These are phyloP conservation scores for Rossbeevera mucosa DNA, from an alignment of 768 basidiomycete species.

Conservation along the genomic window DNA sequence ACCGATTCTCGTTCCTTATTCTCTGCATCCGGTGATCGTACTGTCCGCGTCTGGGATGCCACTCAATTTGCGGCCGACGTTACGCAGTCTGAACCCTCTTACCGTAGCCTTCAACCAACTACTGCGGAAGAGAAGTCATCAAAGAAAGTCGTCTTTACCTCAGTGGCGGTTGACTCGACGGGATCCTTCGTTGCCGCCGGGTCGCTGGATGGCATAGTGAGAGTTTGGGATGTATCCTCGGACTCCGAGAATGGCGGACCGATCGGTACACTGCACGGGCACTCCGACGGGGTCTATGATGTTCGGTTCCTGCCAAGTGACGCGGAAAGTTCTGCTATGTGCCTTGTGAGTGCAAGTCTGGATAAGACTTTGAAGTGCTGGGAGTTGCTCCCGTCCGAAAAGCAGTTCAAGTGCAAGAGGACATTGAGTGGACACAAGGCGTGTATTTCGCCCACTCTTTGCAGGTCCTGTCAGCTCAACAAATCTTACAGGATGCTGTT, in stretches of 20 bases:
- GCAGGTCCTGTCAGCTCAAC: not conserved
- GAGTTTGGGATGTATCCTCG: constrained; percentile 47
- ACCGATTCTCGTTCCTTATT: constrained; percentile 31
- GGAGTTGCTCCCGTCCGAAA: constrained; percentile 35
- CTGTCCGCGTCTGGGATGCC: constrained; percentile 34
- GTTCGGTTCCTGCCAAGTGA: constrained; percentile 29
- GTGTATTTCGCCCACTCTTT: not conserved
- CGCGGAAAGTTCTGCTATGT: constrained; percentile 23
- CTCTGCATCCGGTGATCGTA: constrained; percentile 35
- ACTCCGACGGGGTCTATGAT: constrained; percentile 28
- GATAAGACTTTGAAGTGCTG: constrained; percentile 38
- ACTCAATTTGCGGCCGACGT: constrained; percentile 20
- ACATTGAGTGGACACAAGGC: constrained; percentile 31
- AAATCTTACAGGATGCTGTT: constrained; percentile 26
- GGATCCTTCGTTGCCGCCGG: constrained; percentile 49
- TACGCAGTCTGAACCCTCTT: constrained; percentile 17
- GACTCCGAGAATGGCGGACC: constrained; percentile 27
- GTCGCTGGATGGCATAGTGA: constrained; percentile 46
- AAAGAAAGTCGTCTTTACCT: constrained; percentile 28
- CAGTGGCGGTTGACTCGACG: constrained; percentile 24
- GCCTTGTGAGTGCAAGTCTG: constrained; percentile 29
- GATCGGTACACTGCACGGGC: constrained; percentile 23
- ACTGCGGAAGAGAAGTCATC: constrained; percentile 12
- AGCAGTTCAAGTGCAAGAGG: constrained; percentile 25
- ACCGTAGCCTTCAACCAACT: constrained; percentile 19